Conservation (phyloP, 2,329 filamentous ascomycete genomes). For the Ilyonectria robusta region DNA sequence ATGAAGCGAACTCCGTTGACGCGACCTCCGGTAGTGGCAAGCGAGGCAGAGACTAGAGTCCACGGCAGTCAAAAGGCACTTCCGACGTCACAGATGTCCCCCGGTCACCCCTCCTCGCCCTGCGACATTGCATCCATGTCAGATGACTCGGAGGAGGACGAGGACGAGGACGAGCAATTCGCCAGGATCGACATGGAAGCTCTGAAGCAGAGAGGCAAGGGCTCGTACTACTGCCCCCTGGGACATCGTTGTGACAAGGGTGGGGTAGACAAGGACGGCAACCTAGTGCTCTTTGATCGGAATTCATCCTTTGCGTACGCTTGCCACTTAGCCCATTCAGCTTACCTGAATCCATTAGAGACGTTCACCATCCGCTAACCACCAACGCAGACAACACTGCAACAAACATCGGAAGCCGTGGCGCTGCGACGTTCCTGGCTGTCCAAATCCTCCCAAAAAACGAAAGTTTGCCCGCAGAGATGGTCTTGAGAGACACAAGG, state of each 20-base stretch:
- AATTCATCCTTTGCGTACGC: constrained; percentile 59
- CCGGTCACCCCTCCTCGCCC: constrained; percentile 28
- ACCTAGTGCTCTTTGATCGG: constrained; percentile 57
- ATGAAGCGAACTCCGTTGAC: constrained; percentile 38
- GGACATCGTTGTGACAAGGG: constrained; percentile 56
- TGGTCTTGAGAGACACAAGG: constrained; percentile 58
- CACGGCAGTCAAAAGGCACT: constrained; percentile 43
- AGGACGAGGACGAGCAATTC: constrained; percentile 55
- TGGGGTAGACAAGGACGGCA: constrained; percentile 56
- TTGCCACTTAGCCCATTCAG: constrained; percentile 27
- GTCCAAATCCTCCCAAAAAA: constrained; percentile 58
- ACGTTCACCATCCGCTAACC: constrained; percentile 37
- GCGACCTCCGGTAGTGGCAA: constrained; percentile 32
- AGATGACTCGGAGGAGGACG: constrained; percentile 45
- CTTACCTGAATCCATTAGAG: constrained; percentile 15
- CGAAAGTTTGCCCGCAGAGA: constrained; percentile 59
- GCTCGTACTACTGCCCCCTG: constrained; percentile 55
- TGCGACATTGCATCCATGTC: constrained; percentile 46
- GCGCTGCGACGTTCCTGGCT: constrained; percentile 56
- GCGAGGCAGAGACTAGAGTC: constrained; percentile 41
- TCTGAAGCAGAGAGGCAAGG: constrained; percentile 57
- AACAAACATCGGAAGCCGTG: constrained; percentile 61
- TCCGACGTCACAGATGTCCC: constrained; percentile 39
- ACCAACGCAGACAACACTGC: constrained; percentile 55
- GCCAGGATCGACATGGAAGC: constrained; percentile 56